Conservation (phyloP, 1,284 basidiomycete species). For the Ceratobasidium sp. region DNA sequence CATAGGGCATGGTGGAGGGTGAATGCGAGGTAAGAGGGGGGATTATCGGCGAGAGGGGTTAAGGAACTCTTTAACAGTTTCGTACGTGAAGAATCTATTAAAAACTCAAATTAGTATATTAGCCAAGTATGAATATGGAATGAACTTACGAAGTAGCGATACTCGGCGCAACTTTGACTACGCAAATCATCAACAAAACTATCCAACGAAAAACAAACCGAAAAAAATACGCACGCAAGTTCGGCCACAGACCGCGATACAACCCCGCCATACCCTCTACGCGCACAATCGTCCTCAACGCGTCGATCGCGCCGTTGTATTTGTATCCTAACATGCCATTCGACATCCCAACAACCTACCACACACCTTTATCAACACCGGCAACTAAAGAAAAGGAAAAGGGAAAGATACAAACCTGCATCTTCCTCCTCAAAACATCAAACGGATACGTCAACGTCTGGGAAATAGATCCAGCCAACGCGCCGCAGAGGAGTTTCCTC, state of each 20-base stretch:
- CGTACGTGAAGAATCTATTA: constrained; percentile 60
- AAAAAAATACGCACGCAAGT: constrained; percentile 79
- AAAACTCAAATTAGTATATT: not conserved
- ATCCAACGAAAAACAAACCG: constrained; percentile 40
- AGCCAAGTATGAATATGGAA: not conserved
- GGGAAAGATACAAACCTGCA: constrained; percentile 71
- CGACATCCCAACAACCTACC: constrained; percentile 83
- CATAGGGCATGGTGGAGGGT: constrained; percentile 50
- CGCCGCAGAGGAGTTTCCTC: constrained; percentile 81
- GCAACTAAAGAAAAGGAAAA: not conserved
- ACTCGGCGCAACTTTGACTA: constrained; percentile 92
- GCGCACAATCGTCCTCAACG: constrained; percentile 75
- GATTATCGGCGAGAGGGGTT: not conserved
- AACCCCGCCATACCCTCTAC: constrained; percentile 82
- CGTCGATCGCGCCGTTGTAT: constrained; percentile 86
- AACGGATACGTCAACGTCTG: constrained; percentile 97
- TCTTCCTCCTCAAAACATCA: constrained; percentile 90
- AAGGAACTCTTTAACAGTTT: constrained; percentile 59
- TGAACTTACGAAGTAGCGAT: constrained; percentile 78
- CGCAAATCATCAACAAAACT: constrained; percentile 49
- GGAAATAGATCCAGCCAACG: constrained; percentile 85
- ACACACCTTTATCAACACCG: not conserved
- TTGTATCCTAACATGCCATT: constrained; percentile 71
- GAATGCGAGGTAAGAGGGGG: constrained; percentile 19
- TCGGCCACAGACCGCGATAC: constrained; percentile 93